Evolutionary conservation across 1,284 basidiomycete species (phyloP), one percentile per base, ranked within the genome.

Genomic region (Veloporphyrellus conicus): DNA sequence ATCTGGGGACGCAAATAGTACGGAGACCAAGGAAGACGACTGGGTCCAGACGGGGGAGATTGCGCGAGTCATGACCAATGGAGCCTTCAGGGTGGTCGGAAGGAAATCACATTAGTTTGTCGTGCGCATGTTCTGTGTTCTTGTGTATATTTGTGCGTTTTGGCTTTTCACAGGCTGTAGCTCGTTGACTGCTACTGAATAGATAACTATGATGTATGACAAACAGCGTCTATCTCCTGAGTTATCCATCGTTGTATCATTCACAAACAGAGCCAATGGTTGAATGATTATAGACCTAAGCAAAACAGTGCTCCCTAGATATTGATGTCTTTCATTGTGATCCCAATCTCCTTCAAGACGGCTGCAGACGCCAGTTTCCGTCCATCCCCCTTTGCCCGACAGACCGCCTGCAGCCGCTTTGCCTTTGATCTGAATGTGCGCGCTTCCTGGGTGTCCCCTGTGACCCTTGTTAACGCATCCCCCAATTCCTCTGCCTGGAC

Each of bases 21-120:
- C 61, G 11, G 67, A 64, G 31, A 58, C 52, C 12, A 55, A 51
- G 4, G 50, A 56, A 11, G 70, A 72, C 33, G 71, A 72, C 50
- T 86, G 82, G 84, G 63, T 74, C 10, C 59, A 59, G 43, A 77
- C 73, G 0, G 78, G 72, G 1, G 69, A 69, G 19, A 63, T 60
- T 35, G 79, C 74, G 10, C 66, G 67, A 47, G 78, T 79, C 45
- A 74, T 78, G 60, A 74, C 79, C 28, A 86, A 84, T 56, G 84
- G 84, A 4, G 72, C 81, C 20, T 84, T 87, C 68, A 74, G 74
- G 51, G 56, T 70, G 32, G 29, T 57, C 42, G 56, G 52, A 38
- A 50, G 45, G 38, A 47, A 44, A 34, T 48, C 42, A 5, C 36
- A 28, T 19, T 61, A 50, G 35, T 35, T 18, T 36, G 23, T 40